phyloP scores from a whole-genome alignment of 148 eudicot species.

The Camellia sinensis region DNA sequence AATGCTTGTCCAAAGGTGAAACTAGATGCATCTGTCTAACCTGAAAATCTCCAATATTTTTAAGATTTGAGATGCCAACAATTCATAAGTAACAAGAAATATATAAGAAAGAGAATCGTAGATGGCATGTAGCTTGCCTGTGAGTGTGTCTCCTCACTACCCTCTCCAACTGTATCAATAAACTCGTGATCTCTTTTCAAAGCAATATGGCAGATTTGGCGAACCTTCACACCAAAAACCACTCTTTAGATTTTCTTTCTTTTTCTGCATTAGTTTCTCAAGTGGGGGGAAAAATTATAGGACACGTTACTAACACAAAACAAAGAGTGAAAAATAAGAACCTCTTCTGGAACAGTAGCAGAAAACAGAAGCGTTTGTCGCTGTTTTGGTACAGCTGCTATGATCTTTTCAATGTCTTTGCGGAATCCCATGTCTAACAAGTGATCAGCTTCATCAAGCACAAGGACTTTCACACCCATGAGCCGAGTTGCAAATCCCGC shows the following conservation, averaged over 20 bases:
- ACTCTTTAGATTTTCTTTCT: neutral
- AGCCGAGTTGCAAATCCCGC: constrained; percentile 85
- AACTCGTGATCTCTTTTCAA: constrained; percentile 85
- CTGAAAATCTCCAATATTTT: constrained; percentile 33
- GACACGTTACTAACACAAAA: neutral
- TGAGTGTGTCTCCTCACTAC: constrained; percentile 81
- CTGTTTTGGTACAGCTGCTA: constrained; percentile 91
- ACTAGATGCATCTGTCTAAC: constrained; percentile 84
- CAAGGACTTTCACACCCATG: constrained; percentile 92
- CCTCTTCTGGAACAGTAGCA: constrained; percentile 86
- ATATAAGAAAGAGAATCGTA: constrained; percentile 9
- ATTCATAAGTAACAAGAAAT: neutral
- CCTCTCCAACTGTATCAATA: constrained; percentile 76
- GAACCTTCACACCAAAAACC: constrained; percentile 55
- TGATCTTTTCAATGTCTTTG: constrained; percentile 76
- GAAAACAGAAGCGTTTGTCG: constrained; percentile 93
- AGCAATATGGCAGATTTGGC: constrained; percentile 82
- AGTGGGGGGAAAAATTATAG: neutral
- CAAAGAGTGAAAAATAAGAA: constrained; percentile 30
- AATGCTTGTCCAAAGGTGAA: constrained; percentile 87
- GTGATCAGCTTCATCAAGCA: constrained; percentile 99
- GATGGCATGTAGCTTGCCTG: constrained; percentile 48
- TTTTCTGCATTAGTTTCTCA: neutral
- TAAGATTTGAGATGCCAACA: constrained; percentile 15
- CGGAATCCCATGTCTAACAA: constrained; percentile 97